These are phyloP conservation scores for Pseudozyma tsukubaensis DNA, from an alignment of 1,284 basidiomycete genomes.

Conservation along the genomic window DNA sequence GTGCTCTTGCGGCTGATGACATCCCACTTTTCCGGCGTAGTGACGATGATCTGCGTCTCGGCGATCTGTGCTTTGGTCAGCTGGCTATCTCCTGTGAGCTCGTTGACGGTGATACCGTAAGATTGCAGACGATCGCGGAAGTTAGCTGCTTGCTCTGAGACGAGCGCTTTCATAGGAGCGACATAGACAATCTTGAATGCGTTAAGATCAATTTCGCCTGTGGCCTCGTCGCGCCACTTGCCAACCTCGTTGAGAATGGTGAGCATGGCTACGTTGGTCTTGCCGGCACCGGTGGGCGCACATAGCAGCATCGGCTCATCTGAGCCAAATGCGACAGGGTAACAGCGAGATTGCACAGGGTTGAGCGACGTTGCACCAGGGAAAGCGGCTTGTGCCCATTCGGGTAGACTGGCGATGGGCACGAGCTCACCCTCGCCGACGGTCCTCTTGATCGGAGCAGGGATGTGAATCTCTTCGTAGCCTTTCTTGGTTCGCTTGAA, in stretches of 20 bases:
- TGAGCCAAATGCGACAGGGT: conserved; percentile 86
- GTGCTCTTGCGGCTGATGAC: conserved; percentile 94
- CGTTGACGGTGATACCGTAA: conserved; percentile 89
- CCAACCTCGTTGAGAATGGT: conserved; percentile 66
- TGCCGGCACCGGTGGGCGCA: conserved; percentile 98
- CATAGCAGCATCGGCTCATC: conserved; percentile 96
- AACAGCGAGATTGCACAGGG: conserved; percentile 77
- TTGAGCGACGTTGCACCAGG: conserved; percentile 81
- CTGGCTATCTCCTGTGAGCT: conserved; percentile 96
- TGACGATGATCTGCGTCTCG: conserved; percentile 98
- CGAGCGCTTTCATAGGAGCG: conserved; percentile 85
- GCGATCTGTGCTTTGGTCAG: conserved; percentile 98
- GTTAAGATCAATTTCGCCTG: conserved; percentile 86
- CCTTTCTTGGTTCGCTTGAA: conserved; percentile 97
- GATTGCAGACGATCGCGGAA: conserved; percentile 78
- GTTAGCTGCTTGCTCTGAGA: conserved; percentile 66
- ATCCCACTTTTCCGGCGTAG: conserved; percentile 99
- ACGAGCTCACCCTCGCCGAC: conserved; percentile 77
- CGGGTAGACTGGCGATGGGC: conserved; percentile 79
- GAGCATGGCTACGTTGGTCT: conserved; percentile 99
- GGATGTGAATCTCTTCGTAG: conserved; percentile 98
- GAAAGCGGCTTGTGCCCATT: conserved; percentile 77
- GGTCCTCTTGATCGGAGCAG: conserved; percentile 84
- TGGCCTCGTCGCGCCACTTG: conserved; percentile 75
- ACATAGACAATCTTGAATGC: conserved; percentile 98